Evolutionary conservation across 2,329 filamentous ascomycete genomes (phyloP).

Genomic region (Ascomycota sp.): DNA sequence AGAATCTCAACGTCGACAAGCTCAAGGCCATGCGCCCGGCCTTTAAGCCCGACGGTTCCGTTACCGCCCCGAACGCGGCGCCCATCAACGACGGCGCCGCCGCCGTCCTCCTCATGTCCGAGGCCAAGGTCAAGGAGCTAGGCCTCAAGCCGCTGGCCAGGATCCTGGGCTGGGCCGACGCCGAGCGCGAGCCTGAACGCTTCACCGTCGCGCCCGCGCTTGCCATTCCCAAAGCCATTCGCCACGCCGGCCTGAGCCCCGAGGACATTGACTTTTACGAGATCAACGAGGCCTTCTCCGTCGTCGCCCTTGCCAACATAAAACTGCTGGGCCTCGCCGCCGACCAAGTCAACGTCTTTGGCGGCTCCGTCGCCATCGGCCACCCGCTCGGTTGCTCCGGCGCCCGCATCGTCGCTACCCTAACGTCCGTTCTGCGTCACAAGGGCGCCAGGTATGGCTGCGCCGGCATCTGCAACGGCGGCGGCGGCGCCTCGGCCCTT

Average conservation of each 20-base stretch:
- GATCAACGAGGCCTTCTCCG: conserved; percentile 98
- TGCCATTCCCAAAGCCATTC: conserved; percentile 90
- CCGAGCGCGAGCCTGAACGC: conserved; percentile 71
- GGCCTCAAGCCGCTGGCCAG: conserved; percentile 80
- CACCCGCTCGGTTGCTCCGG: conserved; percentile 88
- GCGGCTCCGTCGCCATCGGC: conserved; percentile 84
- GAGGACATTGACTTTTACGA: conserved; percentile 79
- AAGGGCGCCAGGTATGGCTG: conserved; percentile 86
- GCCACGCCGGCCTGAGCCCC: conserved; percentile 66
- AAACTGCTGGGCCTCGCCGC: conserved; percentile 62
- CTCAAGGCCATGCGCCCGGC: conserved; percentile 66
- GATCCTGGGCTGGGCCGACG: conserved; percentile 94
- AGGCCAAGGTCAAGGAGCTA: conserved; percentile 81
- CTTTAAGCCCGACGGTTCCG: conserved; percentile 64
- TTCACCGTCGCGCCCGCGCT: conserved; percentile 89
- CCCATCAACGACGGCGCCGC: conserved; percentile 89
- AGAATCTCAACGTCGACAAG: conserved; percentile 75
- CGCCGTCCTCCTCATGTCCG: conserved; percentile 79
- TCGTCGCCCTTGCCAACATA: conserved; percentile 87
- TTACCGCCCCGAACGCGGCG: conserved; percentile 90
- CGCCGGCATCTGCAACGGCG: conserved; percentile 93
- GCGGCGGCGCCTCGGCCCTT: conserved; percentile 80
- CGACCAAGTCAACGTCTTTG: conserved; percentile 85
- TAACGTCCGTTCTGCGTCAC: conserved; percentile 70
- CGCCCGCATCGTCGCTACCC: conserved; percentile 75